phyloP scores from a whole-genome alignment of 2,329 filamentous ascomycete genomes.

The Lasiodiplodia sp. region DNA sequence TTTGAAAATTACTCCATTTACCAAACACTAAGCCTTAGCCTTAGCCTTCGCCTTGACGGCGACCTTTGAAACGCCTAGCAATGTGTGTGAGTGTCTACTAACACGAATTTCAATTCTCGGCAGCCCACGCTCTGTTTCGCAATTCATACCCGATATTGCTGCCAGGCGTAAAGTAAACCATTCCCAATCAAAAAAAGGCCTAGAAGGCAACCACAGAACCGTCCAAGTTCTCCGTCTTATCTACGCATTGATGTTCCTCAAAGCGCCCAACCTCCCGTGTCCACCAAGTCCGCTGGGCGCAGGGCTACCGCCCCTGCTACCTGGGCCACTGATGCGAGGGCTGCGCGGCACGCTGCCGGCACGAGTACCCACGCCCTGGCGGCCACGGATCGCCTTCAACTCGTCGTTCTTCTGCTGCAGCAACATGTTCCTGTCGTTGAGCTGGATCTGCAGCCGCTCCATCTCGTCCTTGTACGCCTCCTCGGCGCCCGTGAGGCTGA shows the following conservation, averaged over 20 bases:
- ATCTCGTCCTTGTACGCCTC: conserved; percentile 34
- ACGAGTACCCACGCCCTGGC: conserved; percentile 43
- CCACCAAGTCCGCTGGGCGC: conserved; percentile 32
- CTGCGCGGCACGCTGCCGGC: conserved; percentile 46
- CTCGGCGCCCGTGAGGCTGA: neutral
- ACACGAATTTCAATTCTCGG: no score
- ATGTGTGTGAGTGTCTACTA: no score
- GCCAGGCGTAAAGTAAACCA: no score
- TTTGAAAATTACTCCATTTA: no score
- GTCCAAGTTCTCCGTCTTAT: no score
- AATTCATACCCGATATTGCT: no score
- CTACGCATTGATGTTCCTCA: conserved; percentile 29
- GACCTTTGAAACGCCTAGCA: no score
- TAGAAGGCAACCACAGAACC: no score
- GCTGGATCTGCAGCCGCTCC: conserved; percentile 37
- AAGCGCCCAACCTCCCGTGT: conserved; percentile 24
- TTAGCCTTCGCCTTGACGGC: no score
- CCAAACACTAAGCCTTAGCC: no score
- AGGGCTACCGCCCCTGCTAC: conserved; percentile 39
- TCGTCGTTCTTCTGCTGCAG: conserved; percentile 44
- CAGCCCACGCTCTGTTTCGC: no score
- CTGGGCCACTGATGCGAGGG: conserved; percentile 41
- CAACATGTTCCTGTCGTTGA: conserved; percentile 30
- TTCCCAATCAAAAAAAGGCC: neutral
- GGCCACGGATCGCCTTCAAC: conserved; percentile 42